Evolutionary conservation across 1,284 basidiomycete genomes (phyloP).

Genomic region (Ustilago sp.): DNA sequence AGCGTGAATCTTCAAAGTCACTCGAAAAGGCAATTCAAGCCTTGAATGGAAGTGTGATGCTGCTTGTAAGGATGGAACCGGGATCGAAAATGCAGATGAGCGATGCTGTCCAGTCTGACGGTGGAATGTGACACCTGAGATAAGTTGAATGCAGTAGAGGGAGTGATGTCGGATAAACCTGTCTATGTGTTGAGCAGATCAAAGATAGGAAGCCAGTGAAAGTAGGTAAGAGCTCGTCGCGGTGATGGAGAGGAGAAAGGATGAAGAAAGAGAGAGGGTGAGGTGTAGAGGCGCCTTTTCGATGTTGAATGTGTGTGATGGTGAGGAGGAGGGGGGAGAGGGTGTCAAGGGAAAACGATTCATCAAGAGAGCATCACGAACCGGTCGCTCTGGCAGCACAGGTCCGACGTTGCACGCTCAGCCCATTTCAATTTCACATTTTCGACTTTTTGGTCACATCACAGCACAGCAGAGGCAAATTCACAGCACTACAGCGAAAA

Average conservation of each 20-base stretch:
- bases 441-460: background rate
- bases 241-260: background rate
- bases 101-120: background rate
- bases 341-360: background rate
- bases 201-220: background rate
- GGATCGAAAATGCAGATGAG: background rate
- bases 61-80: background rate
- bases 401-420: background rate
- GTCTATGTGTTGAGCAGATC: background rate
- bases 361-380: background rate
- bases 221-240: background rate
- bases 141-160: background rate
- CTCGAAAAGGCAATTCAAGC: background rate
- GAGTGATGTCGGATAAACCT: background rate
- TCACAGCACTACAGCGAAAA: background rate
- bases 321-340: slow-evolving; percentile 3
- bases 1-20: background rate
- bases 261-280: background rate
- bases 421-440: background rate
- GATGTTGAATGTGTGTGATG: slow-evolving; percentile 5
- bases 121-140: background rate
- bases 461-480: background rate
- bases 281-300: background rate
- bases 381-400: background rate
- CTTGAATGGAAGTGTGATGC: background rate